Conservation (phyloP, 139 green algal species). For the Chlamydomonas incerta region DNA sequence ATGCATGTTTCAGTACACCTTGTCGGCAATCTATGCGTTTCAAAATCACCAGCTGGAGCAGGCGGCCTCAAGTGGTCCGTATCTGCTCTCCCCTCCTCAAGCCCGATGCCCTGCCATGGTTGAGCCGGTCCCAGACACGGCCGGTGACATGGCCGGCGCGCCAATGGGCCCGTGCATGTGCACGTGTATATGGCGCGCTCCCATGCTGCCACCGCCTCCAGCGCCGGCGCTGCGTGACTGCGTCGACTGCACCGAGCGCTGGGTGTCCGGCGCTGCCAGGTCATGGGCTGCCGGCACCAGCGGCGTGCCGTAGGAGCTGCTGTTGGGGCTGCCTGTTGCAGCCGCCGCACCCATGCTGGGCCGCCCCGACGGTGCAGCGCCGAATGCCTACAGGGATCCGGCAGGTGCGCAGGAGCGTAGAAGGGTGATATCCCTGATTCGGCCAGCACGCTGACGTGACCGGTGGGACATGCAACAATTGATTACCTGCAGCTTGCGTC, state of each 20-base stretch:
- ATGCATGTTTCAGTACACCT: too few species aligned
- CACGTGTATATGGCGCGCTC: neutral
- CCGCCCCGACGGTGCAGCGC: neutral
- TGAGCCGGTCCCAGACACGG: neutral
- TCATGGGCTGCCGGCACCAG: neutral
- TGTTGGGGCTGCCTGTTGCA: neutral
- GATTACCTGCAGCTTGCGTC: constrained; percentile 53
- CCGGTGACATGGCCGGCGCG: neutral
- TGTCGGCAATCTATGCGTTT: too few species aligned
- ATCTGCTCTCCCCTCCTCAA: too few species aligned
- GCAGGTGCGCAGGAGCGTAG: too few species aligned
- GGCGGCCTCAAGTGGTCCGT: too few species aligned
- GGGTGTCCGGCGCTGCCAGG: neutral
- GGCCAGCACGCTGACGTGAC: too few species aligned
- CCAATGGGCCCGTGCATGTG: neutral
- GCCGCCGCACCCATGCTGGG: neutral
- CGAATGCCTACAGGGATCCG: too few species aligned
- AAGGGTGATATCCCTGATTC: too few species aligned
- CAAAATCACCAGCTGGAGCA: too few species aligned
- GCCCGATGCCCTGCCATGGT: too few species aligned
- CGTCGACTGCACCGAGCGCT: neutral
- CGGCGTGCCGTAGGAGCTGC: neutral
- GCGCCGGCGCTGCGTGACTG: neutral
- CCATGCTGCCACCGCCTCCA: neutral
- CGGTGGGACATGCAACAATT: too few species aligned